Base-by-base conservation (phyloP, 148 eudicot genomes). In the Fagopyrum esculentum region DNA sequence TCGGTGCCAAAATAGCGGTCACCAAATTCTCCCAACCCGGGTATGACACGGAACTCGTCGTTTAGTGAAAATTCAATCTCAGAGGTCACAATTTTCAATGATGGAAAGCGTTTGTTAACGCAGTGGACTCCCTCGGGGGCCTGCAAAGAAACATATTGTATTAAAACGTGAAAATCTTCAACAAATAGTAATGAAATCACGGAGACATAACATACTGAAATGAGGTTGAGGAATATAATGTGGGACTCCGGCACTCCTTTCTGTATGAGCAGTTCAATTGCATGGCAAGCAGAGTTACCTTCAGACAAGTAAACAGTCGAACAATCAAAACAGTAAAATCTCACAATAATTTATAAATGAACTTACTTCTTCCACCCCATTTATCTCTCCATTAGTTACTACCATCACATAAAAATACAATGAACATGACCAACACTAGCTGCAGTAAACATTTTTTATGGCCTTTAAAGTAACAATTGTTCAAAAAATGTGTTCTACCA, bases 1-100 rank as follows among this genome's bases (percentile, higher is more conserved):
- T 91, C 98, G 48, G 98, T 93, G 77, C 98, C 98, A 77, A 93
- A 93, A 80, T 93, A 93, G 60, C 98, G 98, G 63, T 93, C 98
- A 40, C 98, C 98, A 69, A 93, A 93, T 80, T 93, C 98, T 40
- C 98, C 98, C 87, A 93, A 8, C 45, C 98, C 98, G 11, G 98
- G 98, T 81, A 91, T 88, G 69, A 93, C 98, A 47, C 93, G 97
- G 73, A 45, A 93, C 76, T 93, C 98, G 63, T 88, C 91, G 63
- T 93, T 93, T 77, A 91, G 70, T 6, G 86, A 84, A 47, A 66
- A 89, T 73, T 93, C 98, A 72, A 93, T 93, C 87, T 93, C 98
- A 12, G 98, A 93, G 17, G 98, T 93, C 69, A 93, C 97, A 4
- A 93, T 91, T 79, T 93, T 93, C 83, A 93, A 80, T 43, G 93